Evolutionary conservation across 2,329 filamentous ascomycete species (phyloP).

Genomic region (Monosporascus sp.): DNA sequence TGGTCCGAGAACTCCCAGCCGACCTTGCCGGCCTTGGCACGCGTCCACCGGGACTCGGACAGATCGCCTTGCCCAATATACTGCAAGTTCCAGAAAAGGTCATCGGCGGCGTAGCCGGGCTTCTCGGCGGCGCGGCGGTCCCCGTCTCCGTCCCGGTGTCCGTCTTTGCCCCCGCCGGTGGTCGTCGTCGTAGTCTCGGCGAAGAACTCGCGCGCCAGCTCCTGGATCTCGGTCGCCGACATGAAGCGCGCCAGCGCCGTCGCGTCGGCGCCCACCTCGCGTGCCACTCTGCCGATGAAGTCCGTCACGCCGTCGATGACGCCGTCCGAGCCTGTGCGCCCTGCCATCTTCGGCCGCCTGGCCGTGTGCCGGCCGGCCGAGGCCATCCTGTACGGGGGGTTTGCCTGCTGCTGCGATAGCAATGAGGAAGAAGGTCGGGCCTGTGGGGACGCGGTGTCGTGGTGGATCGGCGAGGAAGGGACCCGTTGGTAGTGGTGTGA

Average conservation of each 20-base stretch:
- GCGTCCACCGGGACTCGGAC: neutral
- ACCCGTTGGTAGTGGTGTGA: neutral
- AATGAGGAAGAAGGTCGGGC: too few species aligned
- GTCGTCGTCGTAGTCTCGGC: too few species aligned
- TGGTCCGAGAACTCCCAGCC: neutral
- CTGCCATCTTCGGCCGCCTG: neutral
- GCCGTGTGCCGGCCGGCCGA: neutral
- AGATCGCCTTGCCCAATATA: neutral
- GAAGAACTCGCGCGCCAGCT: neutral
- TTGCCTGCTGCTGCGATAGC: neutral
- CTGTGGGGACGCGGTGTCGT: too few species aligned
- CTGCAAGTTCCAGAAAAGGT: neutral
- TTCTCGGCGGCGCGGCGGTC: neutral
- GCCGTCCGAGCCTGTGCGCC: neutral
- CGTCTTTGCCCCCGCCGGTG: too few species aligned
- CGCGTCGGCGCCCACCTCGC: neutral
- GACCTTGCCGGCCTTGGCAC: neutral
- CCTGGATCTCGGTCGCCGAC: neutral
- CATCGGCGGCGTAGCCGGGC: neutral
- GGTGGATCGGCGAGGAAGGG: too few species aligned
- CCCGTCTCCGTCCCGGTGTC: too few species aligned
- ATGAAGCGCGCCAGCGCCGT: neutral
- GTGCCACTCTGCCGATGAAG: neutral
- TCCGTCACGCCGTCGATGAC: neutral
- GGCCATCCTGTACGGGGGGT: neutral